A percentile compares a stretch with the other conserved stretches of the same genome.
Conservation (phyloP, 495 filamentous ascomycete genomes). For the Tuber melanosporum region DNA sequence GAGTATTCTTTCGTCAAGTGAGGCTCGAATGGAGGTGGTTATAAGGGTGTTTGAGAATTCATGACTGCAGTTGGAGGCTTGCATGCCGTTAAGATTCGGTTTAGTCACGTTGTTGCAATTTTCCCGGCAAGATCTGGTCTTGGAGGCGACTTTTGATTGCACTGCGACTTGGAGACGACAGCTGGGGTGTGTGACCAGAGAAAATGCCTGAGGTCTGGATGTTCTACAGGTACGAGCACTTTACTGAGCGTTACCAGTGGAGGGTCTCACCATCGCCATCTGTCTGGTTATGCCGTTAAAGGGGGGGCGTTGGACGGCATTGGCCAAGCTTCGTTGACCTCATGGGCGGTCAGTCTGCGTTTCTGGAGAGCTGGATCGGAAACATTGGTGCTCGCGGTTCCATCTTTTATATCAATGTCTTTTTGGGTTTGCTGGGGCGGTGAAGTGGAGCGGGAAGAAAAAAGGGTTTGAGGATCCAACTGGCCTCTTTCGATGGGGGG, state of each 20-base stretch:
- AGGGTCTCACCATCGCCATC: neutral
- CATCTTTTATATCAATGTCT: neutral
- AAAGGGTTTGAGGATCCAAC: neutral
- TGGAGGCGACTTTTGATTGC: neutral
- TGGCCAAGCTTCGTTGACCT: neutral
- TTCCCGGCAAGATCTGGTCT: neutral
- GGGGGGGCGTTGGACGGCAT: neutral
- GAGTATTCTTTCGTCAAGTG: neutral
- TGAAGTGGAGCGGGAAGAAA: neutral
- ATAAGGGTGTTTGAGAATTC: neutral
- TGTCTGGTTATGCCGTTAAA: neutral
- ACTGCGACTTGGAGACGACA: neutral
- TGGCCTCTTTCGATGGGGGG: neutral
- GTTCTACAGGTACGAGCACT: neutral
- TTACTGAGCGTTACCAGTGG: neutral
- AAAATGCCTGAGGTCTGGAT: neutral
- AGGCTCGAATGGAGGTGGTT: neutral
- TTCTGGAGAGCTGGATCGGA: neutral
- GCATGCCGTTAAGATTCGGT: conserved; percentile 5
- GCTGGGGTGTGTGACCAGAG: neutral
- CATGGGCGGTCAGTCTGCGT: neutral
- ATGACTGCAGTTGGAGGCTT: conserved; percentile 1
- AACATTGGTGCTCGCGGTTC: neutral
- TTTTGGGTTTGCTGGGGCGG: neutral
- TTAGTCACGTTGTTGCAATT: neutral